A percentile compares a stretch with the other conserved stretches of the same genome.
These are phyloP conservation scores for Chlorella variabilis DNA, from an alignment of 163 green algal genomes.

Conservation along the genomic window DNA sequence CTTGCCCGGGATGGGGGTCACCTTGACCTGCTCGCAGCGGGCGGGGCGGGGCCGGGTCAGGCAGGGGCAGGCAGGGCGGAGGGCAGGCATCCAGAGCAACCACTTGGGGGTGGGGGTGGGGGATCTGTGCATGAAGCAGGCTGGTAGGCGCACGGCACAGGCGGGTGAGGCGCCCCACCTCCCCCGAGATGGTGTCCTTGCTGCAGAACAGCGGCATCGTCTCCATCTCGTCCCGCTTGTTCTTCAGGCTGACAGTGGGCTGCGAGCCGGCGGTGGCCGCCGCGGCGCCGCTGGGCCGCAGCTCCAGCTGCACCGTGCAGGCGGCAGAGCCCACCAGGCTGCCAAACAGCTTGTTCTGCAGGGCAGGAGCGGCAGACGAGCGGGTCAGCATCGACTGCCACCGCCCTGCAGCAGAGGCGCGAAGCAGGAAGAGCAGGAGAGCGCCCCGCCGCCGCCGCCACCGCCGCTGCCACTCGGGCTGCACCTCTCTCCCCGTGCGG, in stretches of 20 bases:
- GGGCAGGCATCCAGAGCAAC: too few relatives aligned
- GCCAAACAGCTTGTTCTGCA: conserved; percentile 65
- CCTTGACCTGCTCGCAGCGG: conserved; percentile 42
- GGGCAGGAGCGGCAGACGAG: too few relatives aligned
- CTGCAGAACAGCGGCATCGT: conserved; percentile 82
- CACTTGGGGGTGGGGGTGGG: too few relatives aligned
- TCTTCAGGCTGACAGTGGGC: conserved; percentile 54
- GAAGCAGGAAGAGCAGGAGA: too few relatives aligned
- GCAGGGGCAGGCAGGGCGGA: background rate
- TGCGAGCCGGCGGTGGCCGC: conserved; percentile 33
- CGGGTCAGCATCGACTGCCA: too few relatives aligned
- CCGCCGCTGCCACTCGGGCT: too few relatives aligned
- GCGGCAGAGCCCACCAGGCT: conserved; percentile 44
- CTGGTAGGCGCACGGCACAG: too few relatives aligned
- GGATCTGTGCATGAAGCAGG: too few relatives aligned
- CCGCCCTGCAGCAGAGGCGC: background rate
- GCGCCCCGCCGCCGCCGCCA: too few relatives aligned
- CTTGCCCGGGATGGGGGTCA: conserved; percentile 80
- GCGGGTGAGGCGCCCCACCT: conserved; percentile 54
- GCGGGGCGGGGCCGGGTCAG: background rate
- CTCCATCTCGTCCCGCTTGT: conserved; percentile 64
- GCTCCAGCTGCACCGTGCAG: conserved; percentile 63
- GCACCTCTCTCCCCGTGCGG: too few relatives aligned
- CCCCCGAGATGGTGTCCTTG: conserved; percentile 78
- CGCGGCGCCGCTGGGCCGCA: conserved; percentile 24